These are phyloP conservation scores for Skeletonema tropicum DNA, from an alignment of 108 stramenopile genomes.

Conservation along the genomic window DNA sequence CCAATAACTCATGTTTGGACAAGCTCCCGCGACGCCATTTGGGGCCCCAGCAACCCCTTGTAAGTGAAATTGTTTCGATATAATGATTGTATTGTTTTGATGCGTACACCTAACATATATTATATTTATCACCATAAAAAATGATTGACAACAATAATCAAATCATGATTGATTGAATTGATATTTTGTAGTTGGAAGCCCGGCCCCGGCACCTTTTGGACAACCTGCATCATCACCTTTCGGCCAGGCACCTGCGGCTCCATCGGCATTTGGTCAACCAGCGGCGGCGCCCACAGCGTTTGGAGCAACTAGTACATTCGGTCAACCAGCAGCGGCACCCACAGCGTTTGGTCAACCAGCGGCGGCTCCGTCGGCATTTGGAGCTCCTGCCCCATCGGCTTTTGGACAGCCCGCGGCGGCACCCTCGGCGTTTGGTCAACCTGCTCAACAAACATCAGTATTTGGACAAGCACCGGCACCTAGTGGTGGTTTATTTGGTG, in stretches of 20 bases:
- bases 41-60: conserved; percentile 37
- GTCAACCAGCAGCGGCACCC: conserved; percentile 47
- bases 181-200: conserved; percentile 26
- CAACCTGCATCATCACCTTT: conserved; percentile 6
- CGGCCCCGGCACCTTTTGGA: conserved; percentile 38
- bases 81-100: background rate
- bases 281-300: conserved; percentile 53
- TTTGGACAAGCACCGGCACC: conserved; percentile 23
- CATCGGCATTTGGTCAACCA: conserved; percentile 32
- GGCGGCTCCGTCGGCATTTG: conserved; percentile 34
- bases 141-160: background rate
- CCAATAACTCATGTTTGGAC: conserved; percentile 19
- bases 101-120: background rate
- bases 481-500: conserved; percentile 53
- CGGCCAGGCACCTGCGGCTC: conserved; percentile 20
- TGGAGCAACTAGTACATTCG: conserved; percentile 50
- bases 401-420: conserved; percentile 32
- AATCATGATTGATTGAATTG: background rate
- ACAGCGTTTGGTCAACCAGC: conserved; percentile 29
- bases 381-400: conserved; percentile 14
- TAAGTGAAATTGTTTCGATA: background rate
- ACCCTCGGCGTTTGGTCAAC: conserved; percentile 14
- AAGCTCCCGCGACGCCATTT: conserved; percentile 25
- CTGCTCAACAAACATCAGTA: conserved; percentile 1
- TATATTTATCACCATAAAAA: background rate